Percentiles rank a stretch among this genome's conserved stretches.
Evolutionary conservation across 371 early-diverging fungal genomes (phyloP).

Genomic region (Phascolomyces articulosus): DNA sequence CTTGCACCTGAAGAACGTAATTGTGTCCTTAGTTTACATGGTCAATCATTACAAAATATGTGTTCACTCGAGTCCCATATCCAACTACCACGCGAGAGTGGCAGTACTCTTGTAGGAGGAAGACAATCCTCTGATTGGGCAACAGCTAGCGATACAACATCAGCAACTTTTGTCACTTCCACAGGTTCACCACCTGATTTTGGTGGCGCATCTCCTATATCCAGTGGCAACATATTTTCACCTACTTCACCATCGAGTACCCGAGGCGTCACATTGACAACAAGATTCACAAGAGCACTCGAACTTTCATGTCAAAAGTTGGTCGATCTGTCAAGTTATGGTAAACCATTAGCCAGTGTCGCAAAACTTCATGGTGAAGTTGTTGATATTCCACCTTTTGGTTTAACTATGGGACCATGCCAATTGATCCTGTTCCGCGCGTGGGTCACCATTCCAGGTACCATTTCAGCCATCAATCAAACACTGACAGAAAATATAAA

Average conservation of each 20-base stretch:
- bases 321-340: conserved; percentile 23
- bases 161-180: not conserved
- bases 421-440: conserved; percentile 42
- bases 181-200: not conserved
- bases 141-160: conserved; percentile 4
- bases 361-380: conserved; percentile 34
- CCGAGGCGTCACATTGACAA: not conserved
- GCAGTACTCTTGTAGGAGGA: conserved; percentile 2
- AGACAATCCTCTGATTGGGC: not conserved
- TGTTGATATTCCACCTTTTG: conserved; percentile 42
- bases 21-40: conserved; percentile 22
- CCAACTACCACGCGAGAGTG: conserved; percentile 6
- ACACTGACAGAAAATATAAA: conserved; percentile 29
- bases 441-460: conserved; percentile 33
- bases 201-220: conserved; percentile 2
- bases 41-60: conserved; percentile 20
- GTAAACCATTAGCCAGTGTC: conserved; percentile 24
- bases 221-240: not conserved
- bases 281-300: conserved; percentile 26
- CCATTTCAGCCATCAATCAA: conserved; percentile 38
- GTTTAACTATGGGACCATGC: conserved; percentile 31
- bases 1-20: conserved; percentile 24
- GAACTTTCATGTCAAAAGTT: conserved; percentile 25
- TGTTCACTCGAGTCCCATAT: not conserved
- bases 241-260: not conserved